Evolutionary conservation across 345 rosid genomes (phyloP).

Genomic region (Isatis tinctoria): DNA sequence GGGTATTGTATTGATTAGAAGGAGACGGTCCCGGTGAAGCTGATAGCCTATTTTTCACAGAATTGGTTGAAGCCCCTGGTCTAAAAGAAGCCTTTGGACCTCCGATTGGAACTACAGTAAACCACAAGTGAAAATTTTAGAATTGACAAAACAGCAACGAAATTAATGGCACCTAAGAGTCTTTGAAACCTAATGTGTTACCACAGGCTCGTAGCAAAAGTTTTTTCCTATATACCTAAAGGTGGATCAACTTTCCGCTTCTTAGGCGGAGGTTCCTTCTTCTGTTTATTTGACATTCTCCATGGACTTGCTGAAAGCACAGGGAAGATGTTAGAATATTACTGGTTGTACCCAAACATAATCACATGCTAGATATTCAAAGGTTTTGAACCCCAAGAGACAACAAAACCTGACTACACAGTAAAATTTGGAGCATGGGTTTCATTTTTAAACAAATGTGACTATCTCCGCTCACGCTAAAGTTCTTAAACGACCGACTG

Average conservation of each 20-base stretch:
- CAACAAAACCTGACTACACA: constrained; percentile 7
- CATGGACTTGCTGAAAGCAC: constrained; percentile 65
- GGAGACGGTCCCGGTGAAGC: constrained; percentile 74
- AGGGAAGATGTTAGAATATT: constrained; percentile 13
- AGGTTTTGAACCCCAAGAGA: constrained; percentile 12
- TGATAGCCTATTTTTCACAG: constrained; percentile 51
- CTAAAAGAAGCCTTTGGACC: constrained; percentile 51
- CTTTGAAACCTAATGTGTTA: constrained; percentile 18
- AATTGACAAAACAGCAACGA: background rate
- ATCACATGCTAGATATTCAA: background rate
- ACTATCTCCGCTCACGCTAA: background rate
- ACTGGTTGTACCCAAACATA: background rate
- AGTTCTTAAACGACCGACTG: background rate
- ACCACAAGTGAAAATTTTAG: background rate
- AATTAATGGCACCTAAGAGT: constrained; percentile 12
- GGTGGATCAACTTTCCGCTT: constrained; percentile 80
- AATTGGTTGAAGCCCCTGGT: constrained; percentile 43
- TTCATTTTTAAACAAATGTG: constrained; percentile 20
- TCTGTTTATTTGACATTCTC: constrained; percentile 54
- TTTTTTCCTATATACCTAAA: constrained; percentile 47
- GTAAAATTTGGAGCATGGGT: constrained; percentile 12
- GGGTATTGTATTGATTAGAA: constrained; percentile 45
- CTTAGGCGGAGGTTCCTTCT: constrained; percentile 74
- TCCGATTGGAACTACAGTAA: constrained; percentile 24
- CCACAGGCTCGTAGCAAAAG: constrained; percentile 4